phyloP scores from a whole-genome alignment of 2,329 filamentous ascomycete genomes.

The Erysiphe pulchra region DNA sequence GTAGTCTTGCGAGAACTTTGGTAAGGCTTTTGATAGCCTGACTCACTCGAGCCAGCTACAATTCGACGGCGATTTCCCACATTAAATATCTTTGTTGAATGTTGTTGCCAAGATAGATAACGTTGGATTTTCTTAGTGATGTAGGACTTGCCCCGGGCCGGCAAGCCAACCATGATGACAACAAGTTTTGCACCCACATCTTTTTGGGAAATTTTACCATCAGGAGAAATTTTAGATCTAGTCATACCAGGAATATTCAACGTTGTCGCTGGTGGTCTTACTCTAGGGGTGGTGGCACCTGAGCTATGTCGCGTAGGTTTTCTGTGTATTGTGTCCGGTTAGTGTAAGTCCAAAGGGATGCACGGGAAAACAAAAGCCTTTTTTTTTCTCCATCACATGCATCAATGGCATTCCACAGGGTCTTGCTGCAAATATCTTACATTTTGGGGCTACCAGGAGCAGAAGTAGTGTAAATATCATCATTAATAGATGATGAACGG shows the following conservation, averaged over 20 bases:
- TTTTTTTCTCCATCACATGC: background rate
- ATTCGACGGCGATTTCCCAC: conserved; percentile 76
- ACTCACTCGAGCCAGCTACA: conserved; percentile 29
- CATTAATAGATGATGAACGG: background rate
- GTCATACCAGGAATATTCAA: conserved; percentile 94
- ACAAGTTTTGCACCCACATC: conserved; percentile 93
- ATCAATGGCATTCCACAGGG: background rate
- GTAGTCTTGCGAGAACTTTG: conserved; percentile 4
- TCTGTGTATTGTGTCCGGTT: conserved; percentile 16
- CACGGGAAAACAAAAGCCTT: background rate
- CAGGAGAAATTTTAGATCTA: conserved; percentile 79
- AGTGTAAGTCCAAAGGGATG: conserved; percentile 1
- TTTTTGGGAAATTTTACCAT: conserved; percentile 76
- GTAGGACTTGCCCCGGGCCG: conserved; percentile 89
- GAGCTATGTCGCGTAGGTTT: conserved; percentile 48
- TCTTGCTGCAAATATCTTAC: conserved; percentile 4
- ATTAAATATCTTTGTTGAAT: conserved; percentile 91
- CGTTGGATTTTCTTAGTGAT: conserved; percentile 95
- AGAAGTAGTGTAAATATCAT: conserved; percentile 5
- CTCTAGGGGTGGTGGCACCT: conserved; percentile 48
- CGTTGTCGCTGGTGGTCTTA: conserved; percentile 68
- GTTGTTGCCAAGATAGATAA: conserved; percentile 92
- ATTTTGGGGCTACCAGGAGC: conserved; percentile 12
- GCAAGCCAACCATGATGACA: conserved; percentile 94
- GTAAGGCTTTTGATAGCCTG: conserved; percentile 3